A percentile compares a stretch with the other conserved stretches of the same genome.
Evolutionary conservation across 345 rosid genomes (phyloP).

Genomic region (Geranium rotundifolium): DNA sequence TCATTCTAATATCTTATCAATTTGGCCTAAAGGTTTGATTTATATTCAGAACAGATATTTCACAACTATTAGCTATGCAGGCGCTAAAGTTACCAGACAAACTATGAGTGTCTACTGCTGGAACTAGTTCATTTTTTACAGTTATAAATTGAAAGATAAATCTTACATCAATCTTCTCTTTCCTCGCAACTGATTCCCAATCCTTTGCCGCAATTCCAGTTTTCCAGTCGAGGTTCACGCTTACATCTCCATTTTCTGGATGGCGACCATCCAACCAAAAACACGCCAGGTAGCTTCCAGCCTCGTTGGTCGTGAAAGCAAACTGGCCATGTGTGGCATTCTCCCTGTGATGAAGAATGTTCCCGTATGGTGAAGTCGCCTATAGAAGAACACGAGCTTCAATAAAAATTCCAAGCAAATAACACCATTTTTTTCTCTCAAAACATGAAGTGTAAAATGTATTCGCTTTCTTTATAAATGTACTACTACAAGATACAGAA

Average conservation of each 20-base stretch:
- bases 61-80: neutral
- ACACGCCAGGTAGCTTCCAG: constrained; percentile 70
- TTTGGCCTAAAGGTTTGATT: too few species aligned
- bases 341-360: constrained; percentile 46
- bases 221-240: constrained; percentile 80
- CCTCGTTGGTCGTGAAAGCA: constrained; percentile 67
- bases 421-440: too few species aligned
- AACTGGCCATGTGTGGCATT: constrained; percentile 56
- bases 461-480: too few species aligned
- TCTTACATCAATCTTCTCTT: constrained; percentile 81
- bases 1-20: too few species aligned
- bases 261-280: constrained; percentile 43
- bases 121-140: too few species aligned
- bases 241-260: constrained; percentile 22
- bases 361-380: constrained; percentile 78
- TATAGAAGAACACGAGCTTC: constrained; percentile 9
- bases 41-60: neutral
- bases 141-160: neutral
- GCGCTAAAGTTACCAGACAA: too few species aligned
- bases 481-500: too few species aligned
- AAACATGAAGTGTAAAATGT: too few species aligned
- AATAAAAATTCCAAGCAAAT: neutral
- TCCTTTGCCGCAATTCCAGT: constrained; percentile 85
- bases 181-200: constrained; percentile 91
- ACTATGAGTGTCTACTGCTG: too few species aligned